These are phyloP conservation scores for Hypoxylon sp. DNA, from an alignment of 2,329 filamentous ascomycete genomes.

Conservation along the genomic window DNA sequence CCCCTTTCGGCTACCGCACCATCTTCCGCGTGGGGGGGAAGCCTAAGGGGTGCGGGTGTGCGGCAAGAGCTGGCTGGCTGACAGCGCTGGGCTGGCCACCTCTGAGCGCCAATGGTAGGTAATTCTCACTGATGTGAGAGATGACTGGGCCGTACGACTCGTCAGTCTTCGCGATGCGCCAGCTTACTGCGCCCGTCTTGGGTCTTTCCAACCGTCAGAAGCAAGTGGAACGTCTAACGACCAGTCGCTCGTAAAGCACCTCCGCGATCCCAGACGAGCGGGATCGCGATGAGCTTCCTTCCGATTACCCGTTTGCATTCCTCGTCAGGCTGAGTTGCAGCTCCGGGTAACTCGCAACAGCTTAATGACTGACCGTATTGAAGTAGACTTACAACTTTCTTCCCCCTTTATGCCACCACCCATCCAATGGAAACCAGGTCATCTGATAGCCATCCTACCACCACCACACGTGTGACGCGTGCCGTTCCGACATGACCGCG, in stretches of 20 bases:
- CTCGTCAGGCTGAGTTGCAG: conserved; percentile 22
- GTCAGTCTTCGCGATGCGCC: conserved; percentile 21
- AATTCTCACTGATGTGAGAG: conserved; percentile 19
- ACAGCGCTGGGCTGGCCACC: conserved; percentile 2
- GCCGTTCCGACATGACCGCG: conserved; percentile 38
- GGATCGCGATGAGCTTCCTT: conserved; percentile 15
- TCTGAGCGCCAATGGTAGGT: conserved; percentile 17
- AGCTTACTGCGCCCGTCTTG: conserved; percentile 22
- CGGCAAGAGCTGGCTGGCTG: background rate
- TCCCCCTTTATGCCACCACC: conserved; percentile 16
- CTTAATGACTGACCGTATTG: conserved; percentile 21
- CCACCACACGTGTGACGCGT: conserved; percentile 34
- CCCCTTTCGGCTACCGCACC: conserved; percentile 35
- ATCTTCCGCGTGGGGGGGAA: conserved; percentile 34
- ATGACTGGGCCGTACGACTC: conserved; percentile 23
- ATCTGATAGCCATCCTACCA: conserved; percentile 32
- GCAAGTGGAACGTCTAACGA: conserved; percentile 20
- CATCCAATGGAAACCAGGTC: conserved; percentile 28
- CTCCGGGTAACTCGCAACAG: conserved; percentile 18
- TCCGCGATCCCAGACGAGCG: conserved; percentile 13
- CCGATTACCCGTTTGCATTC: conserved; percentile 5
- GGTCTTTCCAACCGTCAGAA: conserved; percentile 14
- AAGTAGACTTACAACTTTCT: conserved; percentile 2
- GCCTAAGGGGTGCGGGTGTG: conserved; percentile 9
- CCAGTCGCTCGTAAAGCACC: conserved; percentile 17